Evolutionary conservation across 148 eudicot species (phyloP), one percentile per base, ranked within the genome.

Genomic region (Suaeda aralocaspica): DNA sequence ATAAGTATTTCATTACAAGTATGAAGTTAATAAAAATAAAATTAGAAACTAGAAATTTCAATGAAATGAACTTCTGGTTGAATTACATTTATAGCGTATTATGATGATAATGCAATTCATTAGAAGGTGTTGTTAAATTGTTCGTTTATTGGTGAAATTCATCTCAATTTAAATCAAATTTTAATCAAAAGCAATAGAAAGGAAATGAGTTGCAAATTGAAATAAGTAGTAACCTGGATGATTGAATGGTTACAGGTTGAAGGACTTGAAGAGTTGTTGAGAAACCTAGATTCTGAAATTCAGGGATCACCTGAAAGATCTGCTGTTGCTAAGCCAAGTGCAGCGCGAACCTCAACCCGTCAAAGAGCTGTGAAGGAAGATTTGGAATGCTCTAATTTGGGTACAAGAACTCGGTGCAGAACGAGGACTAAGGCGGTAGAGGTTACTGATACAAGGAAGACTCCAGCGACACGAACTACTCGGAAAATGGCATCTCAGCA

Each of bases 251-350:
- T 82, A 50, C 58, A 92, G 98, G 92, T 92, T 49, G 85, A 87
- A 67, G 98, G 98, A 22, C 66, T 90, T 42, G 96, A 85, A 62
- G 96, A 92, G 34, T 15, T 82, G n/a, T 59, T 83, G 80, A 68
- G 71, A 51, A 71, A 77, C 3, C 42, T 69, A 0, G 69, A 76
- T 72, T 57, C 77, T 9, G 83, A 67, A 36, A 70, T 70, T 9
- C 42, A 63, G 9, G 86, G 81, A 33, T 83, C 94, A 0, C 94
- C 91, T 2, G 86, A 74, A 28, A 81, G 66, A 75, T 69, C 74
- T n/a, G 82, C 28, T 64, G 72, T 67, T 39, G 66, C 69, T 31
- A 67, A 85, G 1, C 46, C 85, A 0, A 46, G 39, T 28, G 86
- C 50, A 58, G 70, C 79, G 42, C 82, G 79, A 60, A 77, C 88